Base-by-base conservation (phyloP, 1,284 basidiomycete species). In the Ustilago hordei region DNA sequence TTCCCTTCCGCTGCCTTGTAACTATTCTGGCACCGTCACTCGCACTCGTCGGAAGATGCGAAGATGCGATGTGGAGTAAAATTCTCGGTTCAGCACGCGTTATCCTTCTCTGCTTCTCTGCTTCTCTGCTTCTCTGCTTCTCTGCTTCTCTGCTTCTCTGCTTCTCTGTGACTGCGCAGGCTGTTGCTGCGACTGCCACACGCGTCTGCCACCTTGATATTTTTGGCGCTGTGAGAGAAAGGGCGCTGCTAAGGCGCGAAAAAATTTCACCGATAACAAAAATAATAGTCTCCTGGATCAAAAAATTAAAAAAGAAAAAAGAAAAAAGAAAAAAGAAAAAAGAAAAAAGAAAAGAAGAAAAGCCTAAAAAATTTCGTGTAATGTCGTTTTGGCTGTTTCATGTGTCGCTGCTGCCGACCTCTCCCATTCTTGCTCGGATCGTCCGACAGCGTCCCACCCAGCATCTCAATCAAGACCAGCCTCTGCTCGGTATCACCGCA, bases 381-480 rank as follows among this genome's bases (percentile, higher is more conserved):
- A 15, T 8, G 43, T 45, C 15, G 43, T 19, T 19, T 19, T 60
- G 8, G 48, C 31, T 36, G 52, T 54, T 54, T 54, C 52, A 52
- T 52, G 48, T 50, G 28, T 23, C 23, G 48, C 8, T n/a, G 48
- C 6, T 12, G 48, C 28, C 23, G 12, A 34, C 7, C 17, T 8
- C 23, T 34, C 13, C 28, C 19, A 12, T 35, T 17, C 28, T 41
- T n/a, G 31, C 7, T 15, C 52, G 67, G 61, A 60, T 69, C 68
- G 62, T 69, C 68, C 58, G 58, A 69, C 68, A 60, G 53, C 19
- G 39, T 50, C 32, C 32, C 7, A 39, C 7, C 41, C 45, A 19
- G 15, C 31, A 13, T 2, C 38, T 17, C 5, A 15, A 36, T 36
- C 28, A 41, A 38, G 17, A 41, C 15, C 59, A 54, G 11, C 59